Conservation (phyloP, 352 stramenopile genomes). For the Pythium sukuiense region DNA sequence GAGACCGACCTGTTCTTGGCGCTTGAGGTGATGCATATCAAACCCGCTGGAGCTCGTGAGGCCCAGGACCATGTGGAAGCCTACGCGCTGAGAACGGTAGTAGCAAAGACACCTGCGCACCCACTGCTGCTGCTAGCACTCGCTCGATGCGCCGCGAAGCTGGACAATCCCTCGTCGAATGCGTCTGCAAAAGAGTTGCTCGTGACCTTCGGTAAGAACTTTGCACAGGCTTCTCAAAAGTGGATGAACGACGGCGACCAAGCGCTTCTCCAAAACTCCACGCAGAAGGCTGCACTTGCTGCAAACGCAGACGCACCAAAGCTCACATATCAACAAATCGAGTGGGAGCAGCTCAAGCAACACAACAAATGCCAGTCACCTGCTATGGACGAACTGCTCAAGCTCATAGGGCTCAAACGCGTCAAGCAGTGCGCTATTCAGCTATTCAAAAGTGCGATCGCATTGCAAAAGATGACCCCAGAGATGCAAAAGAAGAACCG, state of each 20-base stretch:
- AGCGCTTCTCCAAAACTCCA: neutral
- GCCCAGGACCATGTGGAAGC: constrained; percentile 31
- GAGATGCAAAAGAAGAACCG: constrained; percentile 67
- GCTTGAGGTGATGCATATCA: constrained; percentile 52
- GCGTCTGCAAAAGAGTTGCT: neutral
- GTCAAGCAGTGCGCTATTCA: constrained; percentile 78
- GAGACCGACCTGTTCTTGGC: constrained; percentile 52
- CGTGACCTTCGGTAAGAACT: neutral
- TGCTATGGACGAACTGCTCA: constrained; percentile 82
- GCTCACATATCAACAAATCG: constrained; percentile 35
- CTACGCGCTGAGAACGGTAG: constrained; percentile 35
- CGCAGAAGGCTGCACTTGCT: neutral
- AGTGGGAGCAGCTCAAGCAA: constrained; percentile 62
- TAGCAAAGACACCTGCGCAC: constrained; percentile 30
- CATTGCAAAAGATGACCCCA: constrained; percentile 50
- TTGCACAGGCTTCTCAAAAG: neutral
- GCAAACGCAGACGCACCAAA: neutral
- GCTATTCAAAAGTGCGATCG: constrained; percentile 72
- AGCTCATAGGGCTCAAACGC: constrained; percentile 75
- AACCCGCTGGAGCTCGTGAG: constrained; percentile 38
- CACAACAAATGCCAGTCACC: constrained; percentile 46
- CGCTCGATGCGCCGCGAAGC: constrained; percentile 34
- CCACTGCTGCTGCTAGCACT: constrained; percentile 63
- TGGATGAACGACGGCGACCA: neutral
- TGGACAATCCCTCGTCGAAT: neutral